phyloP scores from a whole-genome alignment of 202 grass and related monocot species.

The Cymbopogon flexuosus region DNA sequence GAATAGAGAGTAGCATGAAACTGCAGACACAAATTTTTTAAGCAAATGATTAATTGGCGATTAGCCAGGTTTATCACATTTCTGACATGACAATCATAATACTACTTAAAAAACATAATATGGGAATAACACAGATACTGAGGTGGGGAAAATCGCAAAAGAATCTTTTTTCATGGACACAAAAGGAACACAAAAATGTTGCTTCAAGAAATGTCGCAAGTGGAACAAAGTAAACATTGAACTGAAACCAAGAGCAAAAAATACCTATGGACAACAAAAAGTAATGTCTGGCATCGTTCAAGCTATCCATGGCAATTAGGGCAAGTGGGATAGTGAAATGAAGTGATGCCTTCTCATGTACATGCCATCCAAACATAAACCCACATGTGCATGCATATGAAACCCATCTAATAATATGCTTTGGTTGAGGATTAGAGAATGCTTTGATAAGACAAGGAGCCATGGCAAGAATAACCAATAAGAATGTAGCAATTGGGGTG shows the following conservation, averaged over 20 bases:
- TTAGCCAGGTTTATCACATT: not conserved
- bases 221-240: not conserved
- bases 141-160: not conserved
- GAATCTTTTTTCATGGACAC: not conserved
- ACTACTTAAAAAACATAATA: not conserved
- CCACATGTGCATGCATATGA: slow-evolving; percentile 80
- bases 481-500: slow-evolving; percentile 74
- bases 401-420: slow-evolving; percentile 80
- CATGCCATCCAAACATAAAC: slow-evolving; percentile 98
- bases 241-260: slow-evolving; percentile 10
- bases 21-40: slow-evolving; percentile 47
- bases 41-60: not conserved
- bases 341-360: slow-evolving; percentile 94
- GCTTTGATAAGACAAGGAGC: slow-evolving; percentile 71
- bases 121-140: not conserved
- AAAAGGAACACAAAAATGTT: not conserved
- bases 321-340: slow-evolving; percentile 79
- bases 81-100: not conserved
- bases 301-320: slow-evolving; percentile 71
- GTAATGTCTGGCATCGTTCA: slow-evolving; percentile 62
- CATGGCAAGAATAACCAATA: slow-evolving; percentile 77
- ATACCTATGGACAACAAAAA: slow-evolving; percentile 87
- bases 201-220: not conserved
- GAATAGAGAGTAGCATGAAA: slow-evolving; percentile 85
- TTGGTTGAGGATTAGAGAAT: slow-evolving; percentile 68